Percentiles rank a stretch among this genome's conserved stretches.
Evolutionary conservation across 1,139 yeast species (phyloP).

Genomic region (Scheffersomyces illinoinensis): DNA sequence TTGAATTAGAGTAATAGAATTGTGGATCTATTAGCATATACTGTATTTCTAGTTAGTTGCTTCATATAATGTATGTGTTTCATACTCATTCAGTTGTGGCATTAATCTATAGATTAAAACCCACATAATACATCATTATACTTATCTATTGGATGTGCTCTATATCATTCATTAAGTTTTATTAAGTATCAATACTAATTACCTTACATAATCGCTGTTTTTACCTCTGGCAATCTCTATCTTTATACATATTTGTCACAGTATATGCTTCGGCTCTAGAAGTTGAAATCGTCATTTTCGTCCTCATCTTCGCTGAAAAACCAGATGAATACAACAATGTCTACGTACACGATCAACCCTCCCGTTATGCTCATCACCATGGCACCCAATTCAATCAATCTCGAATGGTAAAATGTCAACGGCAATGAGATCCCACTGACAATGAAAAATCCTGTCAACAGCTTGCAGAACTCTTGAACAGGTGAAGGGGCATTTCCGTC

Average conservation of each 20-base stretch:
- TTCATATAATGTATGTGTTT: background rate
- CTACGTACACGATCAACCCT: slow-evolving; percentile 69
- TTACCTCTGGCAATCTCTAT: background rate
- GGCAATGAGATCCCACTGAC: slow-evolving; percentile 72
- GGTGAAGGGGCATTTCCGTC: slow-evolving; percentile 44
- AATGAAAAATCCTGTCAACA: slow-evolving; percentile 63
- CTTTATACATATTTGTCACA: background rate
- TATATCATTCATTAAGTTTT: background rate
- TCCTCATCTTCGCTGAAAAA: slow-evolving; percentile 62
- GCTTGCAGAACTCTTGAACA: slow-evolving; percentile 60
- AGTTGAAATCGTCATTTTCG: slow-evolving; percentile 55
- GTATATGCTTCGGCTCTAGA: slow-evolving; percentile 16
- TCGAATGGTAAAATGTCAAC: slow-evolving; percentile 60
- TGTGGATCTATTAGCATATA: background rate
- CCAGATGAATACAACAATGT: slow-evolving; percentile 69
- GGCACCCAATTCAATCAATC: slow-evolving; percentile 57
- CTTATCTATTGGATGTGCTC: background rate
- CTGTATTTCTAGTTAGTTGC: background rate
- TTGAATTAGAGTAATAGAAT: slow-evolving; percentile 39
- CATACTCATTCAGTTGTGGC: background rate
- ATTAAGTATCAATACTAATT: background rate
- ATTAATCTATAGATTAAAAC: no score
- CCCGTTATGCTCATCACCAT: slow-evolving; percentile 68
- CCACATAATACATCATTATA: no score
- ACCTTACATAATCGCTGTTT: background rate